phyloP scores from a whole-genome alignment of 1,284 basidiomycete species.

The Volvariella surrecta region DNA sequence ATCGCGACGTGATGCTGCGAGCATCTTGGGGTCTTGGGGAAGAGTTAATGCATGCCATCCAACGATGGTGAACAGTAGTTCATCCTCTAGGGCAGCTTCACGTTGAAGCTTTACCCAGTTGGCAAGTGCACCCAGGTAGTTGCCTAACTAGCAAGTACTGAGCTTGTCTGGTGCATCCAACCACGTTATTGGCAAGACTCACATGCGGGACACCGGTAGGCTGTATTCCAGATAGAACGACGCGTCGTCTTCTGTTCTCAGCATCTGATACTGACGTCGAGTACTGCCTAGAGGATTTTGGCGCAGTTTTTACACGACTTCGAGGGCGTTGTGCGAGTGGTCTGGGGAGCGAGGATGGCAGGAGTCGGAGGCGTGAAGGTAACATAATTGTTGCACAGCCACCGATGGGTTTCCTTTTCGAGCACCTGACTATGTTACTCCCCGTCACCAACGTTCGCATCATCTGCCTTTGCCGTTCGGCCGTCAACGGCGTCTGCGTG shows the following conservation, averaged over 20 bases:
- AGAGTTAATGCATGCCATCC: slow-evolving; percentile 90
- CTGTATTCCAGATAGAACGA: slow-evolving; percentile 79
- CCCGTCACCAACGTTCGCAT: not conserved
- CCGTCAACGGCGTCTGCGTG: not conserved
- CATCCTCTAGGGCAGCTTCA: slow-evolving; percentile 46
- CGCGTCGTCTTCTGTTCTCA: slow-evolving; percentile 13
- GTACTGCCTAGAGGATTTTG: not conserved
- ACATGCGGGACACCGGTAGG: slow-evolving; percentile 86
- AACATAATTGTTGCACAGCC: slow-evolving; percentile 20
- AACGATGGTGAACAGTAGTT: slow-evolving; percentile 80
- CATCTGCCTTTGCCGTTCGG: no score
- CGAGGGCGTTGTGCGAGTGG: no score
- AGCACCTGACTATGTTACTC: not conserved
- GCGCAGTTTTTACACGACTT: no score
- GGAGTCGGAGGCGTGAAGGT: slow-evolving; percentile 3
- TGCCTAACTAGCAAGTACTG: slow-evolving; percentile 63
- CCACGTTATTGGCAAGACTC: slow-evolving; percentile 14
- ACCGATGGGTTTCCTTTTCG: slow-evolving; percentile 9
- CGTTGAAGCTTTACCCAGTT: slow-evolving; percentile 85
- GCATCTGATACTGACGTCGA: not conserved
- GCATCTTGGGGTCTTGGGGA: slow-evolving; percentile 70
- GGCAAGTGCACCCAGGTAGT: slow-evolving; percentile 84
- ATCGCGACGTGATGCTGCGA: slow-evolving; percentile 60
- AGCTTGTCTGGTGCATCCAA: not conserved
- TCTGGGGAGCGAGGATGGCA: slow-evolving; percentile 3